phyloP scores from a whole-genome alignment of 345 rosid genomes.

The Eucalyptus caleyi region DNA sequence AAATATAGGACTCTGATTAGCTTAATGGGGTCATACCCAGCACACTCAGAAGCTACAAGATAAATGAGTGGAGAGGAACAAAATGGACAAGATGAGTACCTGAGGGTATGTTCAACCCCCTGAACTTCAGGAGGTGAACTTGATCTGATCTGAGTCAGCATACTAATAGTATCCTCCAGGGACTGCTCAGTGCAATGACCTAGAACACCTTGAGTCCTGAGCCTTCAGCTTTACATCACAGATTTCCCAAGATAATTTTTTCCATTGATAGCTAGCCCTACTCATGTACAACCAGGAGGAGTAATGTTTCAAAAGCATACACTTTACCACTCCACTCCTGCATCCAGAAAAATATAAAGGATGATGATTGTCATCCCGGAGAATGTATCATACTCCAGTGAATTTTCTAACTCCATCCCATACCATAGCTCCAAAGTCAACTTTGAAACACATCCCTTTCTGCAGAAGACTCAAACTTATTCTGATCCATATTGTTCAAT shows the following conservation, averaged over 20 bases:
- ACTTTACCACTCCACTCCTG: not conserved
- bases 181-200: not conserved
- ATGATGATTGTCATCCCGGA: not conserved
- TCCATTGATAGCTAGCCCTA: not conserved
- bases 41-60: not conserved
- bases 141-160: not conserved
- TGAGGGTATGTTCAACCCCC: not conserved
- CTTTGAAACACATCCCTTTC: not conserved
- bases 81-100: constrained; percentile 4
- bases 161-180: not conserved
- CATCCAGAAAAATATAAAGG: not conserved
- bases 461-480: not conserved
- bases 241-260: not conserved
- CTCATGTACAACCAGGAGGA: not conserved
- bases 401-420: not conserved
- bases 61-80: not conserved
- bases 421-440: not conserved
- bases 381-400: not conserved
- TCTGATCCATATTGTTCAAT: not conserved
- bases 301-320: not conserved
- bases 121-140: not conserved
- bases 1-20: not conserved
- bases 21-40: not conserved
- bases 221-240: not conserved
- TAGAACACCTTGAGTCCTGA: not conserved